Evolutionary conservation across 768 basidiomycete genomes (phyloP).

Genomic region (Trametes villosa): DNA sequence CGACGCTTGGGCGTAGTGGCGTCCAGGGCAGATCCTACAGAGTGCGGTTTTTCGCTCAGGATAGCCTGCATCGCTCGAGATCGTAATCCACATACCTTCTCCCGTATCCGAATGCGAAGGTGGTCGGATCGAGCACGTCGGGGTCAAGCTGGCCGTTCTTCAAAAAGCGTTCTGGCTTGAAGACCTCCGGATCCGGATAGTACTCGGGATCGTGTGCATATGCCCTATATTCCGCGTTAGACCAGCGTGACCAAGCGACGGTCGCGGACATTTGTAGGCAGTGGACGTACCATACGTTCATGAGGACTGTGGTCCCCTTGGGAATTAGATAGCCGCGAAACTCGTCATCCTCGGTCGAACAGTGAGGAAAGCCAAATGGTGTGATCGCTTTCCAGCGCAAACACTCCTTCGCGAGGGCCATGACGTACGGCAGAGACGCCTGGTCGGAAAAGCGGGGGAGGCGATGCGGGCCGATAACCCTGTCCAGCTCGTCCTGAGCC

Average conservation of each 20-base stretch:
- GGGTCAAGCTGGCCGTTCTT: constrained; percentile 23
- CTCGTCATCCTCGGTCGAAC: constrained; percentile 28
- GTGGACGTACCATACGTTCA: constrained; percentile 31
- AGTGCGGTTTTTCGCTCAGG: neutral
- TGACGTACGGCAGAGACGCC: constrained; percentile 29
- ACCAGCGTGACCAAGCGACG: neutral
- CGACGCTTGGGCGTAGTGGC: constrained; percentile 10
- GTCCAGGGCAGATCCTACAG: constrained; percentile 19
- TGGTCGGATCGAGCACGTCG: neutral
- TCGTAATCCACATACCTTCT: constrained; percentile 1
- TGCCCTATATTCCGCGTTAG: constrained; percentile 22
- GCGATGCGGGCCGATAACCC: constrained; percentile 26
- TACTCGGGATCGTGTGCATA: constrained; percentile 32
- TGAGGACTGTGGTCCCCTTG: constrained; percentile 28
- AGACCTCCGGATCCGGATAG: constrained; percentile 33
- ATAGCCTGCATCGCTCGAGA: neutral
- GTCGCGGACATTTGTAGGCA: neutral
- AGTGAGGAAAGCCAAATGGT: constrained; percentile 35
- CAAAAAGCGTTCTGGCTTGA: constrained; percentile 36
- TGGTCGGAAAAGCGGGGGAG: constrained; percentile 29
- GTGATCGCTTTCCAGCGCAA: constrained; percentile 40
- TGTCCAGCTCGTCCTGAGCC: constrained; percentile 37
- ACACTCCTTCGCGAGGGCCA: constrained; percentile 31
- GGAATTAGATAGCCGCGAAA: constrained; percentile 33
- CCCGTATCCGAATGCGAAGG: constrained; percentile 14